Evolutionary conservation across 768 basidiomycete genomes (phyloP), one percentile per base, ranked within the genome.

Genomic region (Gloeopeniophorella convolvens): DNA sequence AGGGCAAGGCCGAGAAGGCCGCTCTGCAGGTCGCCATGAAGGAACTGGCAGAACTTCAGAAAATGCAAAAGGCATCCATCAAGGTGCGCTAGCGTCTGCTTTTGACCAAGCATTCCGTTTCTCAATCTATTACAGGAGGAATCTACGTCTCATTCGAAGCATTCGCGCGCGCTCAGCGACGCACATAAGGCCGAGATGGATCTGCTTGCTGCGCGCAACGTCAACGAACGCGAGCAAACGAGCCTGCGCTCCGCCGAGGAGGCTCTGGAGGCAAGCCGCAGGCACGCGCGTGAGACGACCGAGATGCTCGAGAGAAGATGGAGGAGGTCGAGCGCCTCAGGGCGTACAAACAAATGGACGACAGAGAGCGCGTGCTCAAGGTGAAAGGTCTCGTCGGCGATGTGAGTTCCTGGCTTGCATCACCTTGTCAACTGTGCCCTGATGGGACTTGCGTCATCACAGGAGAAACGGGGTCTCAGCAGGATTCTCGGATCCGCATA

Each of bases 301-400:
- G 72, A 77, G 43, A 76, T 74, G 57, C 68, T 89, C 74, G 80
- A 43, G 80, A 81, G 47, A 89, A 89, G 71, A 75, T 76, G n/a
- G 73, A 77, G 46, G 85, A 89, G 59, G 74, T 91, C 2, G 85
- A 89, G 57, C 73, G 74, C 54, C 63, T 89, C 44, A 70, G 85
- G 26, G 69, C 71, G 16, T 73, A 80, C 58, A 82, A 83, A 61
- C 77, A 76, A 30, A 80, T 79, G 7, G 87, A 89, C 57, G 87
- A 89, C 34, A 26, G 55, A 24, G 54, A 52, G 33, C 44, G 47
- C 5, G 35, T 34, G 10, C 16, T 53, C 26, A 58, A 57, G 42
- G 16, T 51, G 45, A 50, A 45, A 37, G 20, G 28, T 3, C 47
- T 56, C 5, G 20, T 28, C n/a, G 50, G 57, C 16, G 33, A 45